Evolutionary conservation across 768 basidiomycete species (phyloP), one percentile per base, ranked within the genome.

Genomic region (Lactarius deliciosus): DNA sequence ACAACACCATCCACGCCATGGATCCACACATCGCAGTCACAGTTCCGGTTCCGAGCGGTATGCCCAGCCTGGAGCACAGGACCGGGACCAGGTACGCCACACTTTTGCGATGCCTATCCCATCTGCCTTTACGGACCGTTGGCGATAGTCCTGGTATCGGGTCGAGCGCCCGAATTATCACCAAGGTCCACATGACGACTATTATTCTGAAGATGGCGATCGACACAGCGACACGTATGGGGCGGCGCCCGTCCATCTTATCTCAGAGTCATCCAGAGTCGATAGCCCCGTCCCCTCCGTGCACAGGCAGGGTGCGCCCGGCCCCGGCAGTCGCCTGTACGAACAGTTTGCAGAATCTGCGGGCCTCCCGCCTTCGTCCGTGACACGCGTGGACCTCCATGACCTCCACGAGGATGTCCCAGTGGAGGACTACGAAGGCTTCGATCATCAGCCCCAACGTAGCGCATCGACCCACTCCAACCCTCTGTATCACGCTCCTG

Each of bases 271-370:
- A 2, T 66, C 70, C 13, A 34, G 61, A 25, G 20, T 43, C n/a
- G 62, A 47, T 4, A 70, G 70, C 13, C 64, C 70, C 34, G 38
- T 70, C 28, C 70, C 70, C 38, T 34, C 62, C 20, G 68, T 70
- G n/a, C 34, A 70, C 43, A 58, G 70, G 32, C 57, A 70, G 32
- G 69, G 55, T 13, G 22, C 57, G 11, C 41, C 58, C 7, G 43
- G 34, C 43, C 28, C 20, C 13, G 45, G 47, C n/a, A 63, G 58
- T 30, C 70, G 68, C 11, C 30, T 70, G n/a, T 69, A 57, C 53
- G 70, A 70, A 57, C 68, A 69, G 28, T 70, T 70, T n/a, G 25
- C 55, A 7, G 47, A 38, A 7, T 18, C 30, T 16, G 28, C 11
- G 10, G 22, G 47, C 25, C 63, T 18, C n/a, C 64, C 61, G 13